Conservation (phyloP, 1,284 basidiomycete species). For the Cystobasidium slooffiae region DNA sequence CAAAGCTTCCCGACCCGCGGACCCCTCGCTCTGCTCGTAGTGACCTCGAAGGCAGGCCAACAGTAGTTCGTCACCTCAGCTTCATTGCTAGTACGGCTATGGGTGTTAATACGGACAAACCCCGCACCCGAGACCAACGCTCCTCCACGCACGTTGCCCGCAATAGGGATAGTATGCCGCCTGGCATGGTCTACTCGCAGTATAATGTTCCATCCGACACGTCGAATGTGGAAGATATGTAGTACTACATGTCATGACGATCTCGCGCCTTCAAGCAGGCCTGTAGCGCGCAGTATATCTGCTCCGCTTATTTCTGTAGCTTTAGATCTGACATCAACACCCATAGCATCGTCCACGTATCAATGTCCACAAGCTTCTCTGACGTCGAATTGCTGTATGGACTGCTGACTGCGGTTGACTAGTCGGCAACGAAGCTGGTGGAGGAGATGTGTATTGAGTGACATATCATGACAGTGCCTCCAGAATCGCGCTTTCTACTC, state of each 20-base stretch:
- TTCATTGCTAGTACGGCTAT: slow-evolving; percentile 41
- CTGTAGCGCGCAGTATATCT: too few relatives aligned
- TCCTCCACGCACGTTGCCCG: slow-evolving; percentile 20
- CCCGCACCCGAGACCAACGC: slow-evolving; percentile 25
- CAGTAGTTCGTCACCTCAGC: slow-evolving; percentile 42
- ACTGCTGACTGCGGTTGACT: too few relatives aligned
- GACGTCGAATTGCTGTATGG: too few relatives aligned
- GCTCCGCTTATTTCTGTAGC: too few relatives aligned
- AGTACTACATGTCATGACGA: background rate
- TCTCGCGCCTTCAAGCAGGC: background rate
- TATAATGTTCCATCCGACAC: background rate
- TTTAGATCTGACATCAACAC: too few relatives aligned
- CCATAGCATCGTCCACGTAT: too few relatives aligned
- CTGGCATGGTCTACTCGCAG: slow-evolving; percentile 15
- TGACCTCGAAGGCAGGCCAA: slow-evolving; percentile 36
- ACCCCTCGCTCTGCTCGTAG: slow-evolving; percentile 23
- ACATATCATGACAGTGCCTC: slow-evolving; percentile 4
- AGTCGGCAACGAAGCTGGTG: too few relatives aligned
- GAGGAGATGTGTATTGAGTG: background rate
- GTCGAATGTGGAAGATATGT: background rate
- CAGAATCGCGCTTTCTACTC: slow-evolving; percentile 52
- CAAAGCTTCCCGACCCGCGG: background rate
- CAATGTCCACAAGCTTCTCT: too few relatives aligned
- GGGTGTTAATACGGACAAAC: slow-evolving; percentile 22
- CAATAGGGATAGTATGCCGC: slow-evolving; percentile 27